phyloP scores from a whole-genome alignment of 768 basidiomycete species.

The Gloeophyllum trabeum region DNA sequence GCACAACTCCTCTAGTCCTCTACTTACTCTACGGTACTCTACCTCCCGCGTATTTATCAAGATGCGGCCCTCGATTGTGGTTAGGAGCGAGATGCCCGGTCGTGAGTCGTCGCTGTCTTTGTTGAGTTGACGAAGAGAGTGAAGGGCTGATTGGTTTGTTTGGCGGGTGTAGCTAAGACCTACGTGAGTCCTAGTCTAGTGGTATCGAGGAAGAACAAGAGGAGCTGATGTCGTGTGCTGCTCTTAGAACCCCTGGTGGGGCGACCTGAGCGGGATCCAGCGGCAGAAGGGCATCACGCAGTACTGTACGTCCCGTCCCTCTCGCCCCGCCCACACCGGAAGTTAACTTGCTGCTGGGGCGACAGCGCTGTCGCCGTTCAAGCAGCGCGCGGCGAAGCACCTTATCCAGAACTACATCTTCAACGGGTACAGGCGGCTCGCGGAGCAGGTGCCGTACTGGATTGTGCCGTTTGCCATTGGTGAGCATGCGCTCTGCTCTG shows the following conservation, averaged over 20 bases:
- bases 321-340: constrained; percentile 1
- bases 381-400: constrained; percentile 61
- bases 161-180: constrained; percentile 46
- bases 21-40: constrained; percentile 3
- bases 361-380: constrained; percentile 75
- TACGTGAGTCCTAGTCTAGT: constrained; percentile 46
- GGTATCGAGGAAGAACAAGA: neutral
- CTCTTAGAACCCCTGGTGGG: constrained; percentile 82
- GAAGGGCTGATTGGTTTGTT: constrained; percentile 2
- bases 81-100: constrained; percentile 72
- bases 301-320: constrained; percentile 55
- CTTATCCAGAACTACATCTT: constrained; percentile 69
- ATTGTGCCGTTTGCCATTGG: constrained; percentile 67
- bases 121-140: too few species aligned
- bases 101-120: too few species aligned
- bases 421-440: constrained; percentile 76
- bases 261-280: constrained; percentile 45
- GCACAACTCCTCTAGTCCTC: neutral
- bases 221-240: neutral
- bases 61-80: constrained; percentile 56
- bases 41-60: constrained; percentile 12
- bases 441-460: constrained; percentile 68
- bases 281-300: constrained; percentile 68
- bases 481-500: constrained; percentile 28
- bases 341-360: constrained; percentile 1